A percentile compares a stretch with the other conserved stretches of the same genome.
Conservation (phyloP, 169 alveolate genomes). For the Eimeria mitis region DNA sequence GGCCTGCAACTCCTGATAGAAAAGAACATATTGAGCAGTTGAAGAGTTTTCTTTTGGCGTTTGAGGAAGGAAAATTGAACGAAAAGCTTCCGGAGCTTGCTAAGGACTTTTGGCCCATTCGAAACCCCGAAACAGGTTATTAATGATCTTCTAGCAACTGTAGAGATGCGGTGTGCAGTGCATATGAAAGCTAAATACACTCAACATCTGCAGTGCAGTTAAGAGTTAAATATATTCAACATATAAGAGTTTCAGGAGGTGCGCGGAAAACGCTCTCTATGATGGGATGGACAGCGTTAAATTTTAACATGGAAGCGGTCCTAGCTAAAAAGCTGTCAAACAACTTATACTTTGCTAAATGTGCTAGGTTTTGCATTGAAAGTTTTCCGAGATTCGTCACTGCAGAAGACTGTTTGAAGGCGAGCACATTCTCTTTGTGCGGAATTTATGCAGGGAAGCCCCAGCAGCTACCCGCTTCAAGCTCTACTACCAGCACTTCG, state of each 20-base stretch:
- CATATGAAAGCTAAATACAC: neutral
- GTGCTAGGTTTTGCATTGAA: neutral
- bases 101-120: constrained; percentile 8
- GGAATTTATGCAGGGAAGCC: constrained; percentile 4
- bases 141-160: neutral
- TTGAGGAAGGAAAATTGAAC: constrained; percentile 10
- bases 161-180: neutral
- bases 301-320: neutral
- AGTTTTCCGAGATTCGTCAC: neutral
- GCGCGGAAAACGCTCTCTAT: too few relatives aligned
- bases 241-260: neutral
- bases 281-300: neutral
- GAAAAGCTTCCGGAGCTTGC: constrained; percentile 20
- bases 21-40: constrained; percentile 36
- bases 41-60: neutral
- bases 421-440: neutral
- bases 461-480: neutral
- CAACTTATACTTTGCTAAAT: neutral
- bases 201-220: neutral
- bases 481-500: neutral
- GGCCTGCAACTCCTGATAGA: constrained; percentile 61
- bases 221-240: neutral
- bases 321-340: neutral
- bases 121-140: constrained; percentile 6
- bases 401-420: neutral